Base-by-base conservation (phyloP, 352 stramenopile species). In the Pythium folliculosum region DNA sequence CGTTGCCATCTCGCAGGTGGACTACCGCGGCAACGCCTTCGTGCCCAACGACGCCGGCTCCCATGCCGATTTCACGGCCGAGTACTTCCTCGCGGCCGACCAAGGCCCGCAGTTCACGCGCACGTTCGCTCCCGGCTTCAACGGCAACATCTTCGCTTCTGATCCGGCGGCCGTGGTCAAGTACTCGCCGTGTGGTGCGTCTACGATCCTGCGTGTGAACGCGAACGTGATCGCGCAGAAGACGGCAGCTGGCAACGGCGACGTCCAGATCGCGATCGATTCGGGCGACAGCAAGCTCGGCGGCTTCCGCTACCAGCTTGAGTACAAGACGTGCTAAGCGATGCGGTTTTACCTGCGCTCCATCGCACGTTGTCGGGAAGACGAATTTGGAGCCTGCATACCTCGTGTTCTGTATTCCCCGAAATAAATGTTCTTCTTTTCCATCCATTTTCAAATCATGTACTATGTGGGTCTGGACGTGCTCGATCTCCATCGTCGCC, bases 61-160 rank as follows among this genome's bases (percentile, higher is more conserved):
- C 0, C 73, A 71, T 35, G 77, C 67, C 13, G 63, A 79, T 50
- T 85, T 82, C 53, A 67, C 82, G 50, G 75, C 75, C 25, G 76
- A 85, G 63, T 85, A 85, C 58, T 85, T 80, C 69, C 80, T 85
- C 32, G 77, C 75, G n/a, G 77, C 75, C 13, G 67, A 79, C 22
- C 70, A 72, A 21, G 77, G 77, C 5, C 77, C 77, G 8, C 45
- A 65, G 1, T 67, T 65, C 13, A 60, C 53, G 47, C 60, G 82
- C 48, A 77, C 68, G 30, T 85, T 77, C 54, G 19, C 30, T 2
- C 43, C 65, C 3, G 69, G 73, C 1, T 77, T 86, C 45, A 77
- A 67, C 57, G 72, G 82, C 51, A 71, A 81, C 45, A 68, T 84
- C 23, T 58, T 58, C n/a, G 50, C 27, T 9, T 47, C 51, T 7